Evolutionary conservation across 2,329 filamentous ascomycete genomes (phyloP).

Genomic region (Pestalotiopsis sp.): DNA sequence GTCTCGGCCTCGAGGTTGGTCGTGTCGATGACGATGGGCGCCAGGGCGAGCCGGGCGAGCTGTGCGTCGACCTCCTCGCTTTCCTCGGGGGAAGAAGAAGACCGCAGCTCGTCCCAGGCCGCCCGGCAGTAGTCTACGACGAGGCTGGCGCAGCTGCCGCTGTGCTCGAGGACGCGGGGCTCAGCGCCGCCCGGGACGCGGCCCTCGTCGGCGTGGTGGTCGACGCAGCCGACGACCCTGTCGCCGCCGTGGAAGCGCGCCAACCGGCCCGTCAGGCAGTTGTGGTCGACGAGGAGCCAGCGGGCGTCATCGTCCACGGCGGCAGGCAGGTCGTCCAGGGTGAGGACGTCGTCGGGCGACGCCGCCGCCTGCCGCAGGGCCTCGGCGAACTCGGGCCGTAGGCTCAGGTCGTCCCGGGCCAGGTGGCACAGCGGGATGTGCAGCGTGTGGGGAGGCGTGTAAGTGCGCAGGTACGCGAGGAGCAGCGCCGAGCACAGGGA

Average conservation of each 20-base stretch:
- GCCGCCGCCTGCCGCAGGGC: constrained; percentile 66
- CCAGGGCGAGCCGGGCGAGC: constrained; percentile 69
- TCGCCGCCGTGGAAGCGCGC: constrained; percentile 46
- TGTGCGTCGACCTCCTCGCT: constrained; percentile 54
- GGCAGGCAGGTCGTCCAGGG: constrained; percentile 57
- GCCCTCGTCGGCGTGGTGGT: constrained; percentile 78
- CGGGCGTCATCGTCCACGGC: constrained; percentile 55
- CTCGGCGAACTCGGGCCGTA: constrained; percentile 74
- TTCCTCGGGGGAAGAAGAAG: constrained; percentile 31
- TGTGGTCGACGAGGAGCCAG: constrained; percentile 83
- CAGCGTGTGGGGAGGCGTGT: constrained; percentile 54
- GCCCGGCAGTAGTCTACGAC: constrained; percentile 62
- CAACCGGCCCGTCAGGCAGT: constrained; percentile 67
- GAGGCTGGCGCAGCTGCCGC: constrained; percentile 75
- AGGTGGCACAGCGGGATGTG: constrained; percentile 78
- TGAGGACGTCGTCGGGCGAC: constrained; percentile 65
- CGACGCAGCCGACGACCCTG: constrained; percentile 67
- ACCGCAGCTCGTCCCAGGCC: constrained; percentile 59
- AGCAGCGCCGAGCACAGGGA: constrained; percentile 76
- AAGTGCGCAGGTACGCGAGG: constrained; percentile 73
- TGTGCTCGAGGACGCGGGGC: constrained; percentile 65
- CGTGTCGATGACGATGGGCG: constrained; percentile 75
- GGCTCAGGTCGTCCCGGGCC: constrained; percentile 64
- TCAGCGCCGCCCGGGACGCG: constrained; percentile 46
- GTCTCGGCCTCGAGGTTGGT: constrained; percentile 60